Base-by-base conservation (phyloP, 2,329 filamentous ascomycete genomes). In the Penicillium sp. region DNA sequence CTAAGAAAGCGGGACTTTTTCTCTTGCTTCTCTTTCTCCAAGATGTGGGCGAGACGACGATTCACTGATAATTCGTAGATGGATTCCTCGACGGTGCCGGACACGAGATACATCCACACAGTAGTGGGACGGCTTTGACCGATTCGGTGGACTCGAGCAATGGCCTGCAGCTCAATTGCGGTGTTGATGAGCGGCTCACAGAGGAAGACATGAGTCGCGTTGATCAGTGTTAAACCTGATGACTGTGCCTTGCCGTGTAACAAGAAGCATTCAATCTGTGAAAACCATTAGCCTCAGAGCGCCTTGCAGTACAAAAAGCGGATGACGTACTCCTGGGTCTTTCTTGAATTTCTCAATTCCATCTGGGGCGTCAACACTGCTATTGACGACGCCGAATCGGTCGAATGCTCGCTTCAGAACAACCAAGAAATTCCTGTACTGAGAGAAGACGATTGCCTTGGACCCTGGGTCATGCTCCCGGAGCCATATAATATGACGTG, bases 111-210 rank as follows among this genome's bases (percentile, higher is more conserved):
- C 76, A 97, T 89, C 90, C 93, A 98, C 1, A 98, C 93, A 0
- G 92, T 97, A 0, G 95, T 99, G 66, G 91, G 85, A 55, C 91
- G 87, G 65, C 89, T 84, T 76, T 98, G 95, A 0, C 95, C 95
- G 65, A 99, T 99, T 38, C 95, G 87, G 73, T 99, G 93, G 1
- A 99, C 93, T 58, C 95, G 89, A 0, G 94, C 93, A 71, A 98
- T 96, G 14, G 93, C 94, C 76, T 99, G 95, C 10, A 98, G 83
- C 76, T 98, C 95, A 16, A 99, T 87, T 0, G 93, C 93, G 0
- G 94, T 94, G 72, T 98, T 97, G 68, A 98, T 87, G 3, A 98
- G 81, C 2, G 95, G 95, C 73, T 99, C 95, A 74, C 93, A 97
- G 4, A 99, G 84, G 72, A 98, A 96, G 1, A 98, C 93, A 72